A percentile compares a stretch with the other conserved stretches of the same genome.
These are phyloP conservation scores for Populus simonii DNA, from an alignment of 345 rosid species.

Conservation along the genomic window DNA sequence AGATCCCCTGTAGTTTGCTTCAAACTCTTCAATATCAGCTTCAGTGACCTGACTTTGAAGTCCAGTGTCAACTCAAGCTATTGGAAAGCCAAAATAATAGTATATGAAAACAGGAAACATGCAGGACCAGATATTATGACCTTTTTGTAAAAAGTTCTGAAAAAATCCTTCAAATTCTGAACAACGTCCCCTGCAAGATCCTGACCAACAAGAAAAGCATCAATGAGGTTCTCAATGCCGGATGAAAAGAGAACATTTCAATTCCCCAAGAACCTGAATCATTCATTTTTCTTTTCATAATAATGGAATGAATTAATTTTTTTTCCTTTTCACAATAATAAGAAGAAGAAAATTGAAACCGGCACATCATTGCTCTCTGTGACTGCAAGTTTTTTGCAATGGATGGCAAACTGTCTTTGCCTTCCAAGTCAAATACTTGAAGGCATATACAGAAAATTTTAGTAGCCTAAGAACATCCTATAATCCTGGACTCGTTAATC, in stretches of 20 bases:
- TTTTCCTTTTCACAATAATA: not conserved
- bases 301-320: not conserved
- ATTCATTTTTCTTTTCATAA: not conserved
- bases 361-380: not conserved
- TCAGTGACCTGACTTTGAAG: conserved; percentile 43
- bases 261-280: not conserved
- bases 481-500: not conserved
- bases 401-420: not conserved
- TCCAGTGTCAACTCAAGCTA: not conserved
- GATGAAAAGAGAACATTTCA: not conserved
- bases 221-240: not conserved
- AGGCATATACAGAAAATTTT: not conserved
- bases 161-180: conserved; percentile 66
- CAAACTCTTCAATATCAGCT: conserved; percentile 80
- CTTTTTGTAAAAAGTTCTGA: conserved; percentile 75
- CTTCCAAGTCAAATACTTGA: not conserved
- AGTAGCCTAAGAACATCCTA: not conserved
- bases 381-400: not conserved
- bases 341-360: not conserved
- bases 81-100: not conserved
- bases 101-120: not conserved
- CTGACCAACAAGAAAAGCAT: conserved; percentile 39
- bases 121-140: conserved; percentile 26
- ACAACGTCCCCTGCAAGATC: conserved; percentile 75
- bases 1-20: conserved; percentile 86